These are phyloP conservation scores for Suillus plorans DNA, from an alignment of 768 basidiomycete genomes.

Conservation along the genomic window DNA sequence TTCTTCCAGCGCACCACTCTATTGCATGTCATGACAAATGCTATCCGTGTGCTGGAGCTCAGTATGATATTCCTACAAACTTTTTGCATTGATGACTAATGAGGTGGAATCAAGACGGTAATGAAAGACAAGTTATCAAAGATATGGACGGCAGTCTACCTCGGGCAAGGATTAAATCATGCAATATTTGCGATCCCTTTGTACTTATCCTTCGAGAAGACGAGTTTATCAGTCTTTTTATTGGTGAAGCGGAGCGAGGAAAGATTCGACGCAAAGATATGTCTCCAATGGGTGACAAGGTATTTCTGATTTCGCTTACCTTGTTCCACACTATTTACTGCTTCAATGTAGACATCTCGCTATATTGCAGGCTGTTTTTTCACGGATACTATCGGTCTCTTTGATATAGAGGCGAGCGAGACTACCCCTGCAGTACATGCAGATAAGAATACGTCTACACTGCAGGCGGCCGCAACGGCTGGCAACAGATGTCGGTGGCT, in stretches of 20 bases:
- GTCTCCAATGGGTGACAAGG: constrained; percentile 88
- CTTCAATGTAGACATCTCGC: constrained; percentile 50
- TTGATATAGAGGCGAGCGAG: constrained; percentile 44
- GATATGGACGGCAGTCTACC: constrained; percentile 76
- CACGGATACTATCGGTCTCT: constrained; percentile 59
- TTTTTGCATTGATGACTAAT: constrained; percentile 1
- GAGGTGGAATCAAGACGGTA: constrained; percentile 58
- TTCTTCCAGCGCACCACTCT: constrained; percentile 88
- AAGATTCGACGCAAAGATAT: constrained; percentile 85
- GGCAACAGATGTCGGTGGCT: constrained; percentile 77
- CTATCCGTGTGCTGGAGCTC: constrained; percentile 79
- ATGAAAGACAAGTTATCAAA: constrained; percentile 80
- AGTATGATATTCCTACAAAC: constrained; percentile 44
- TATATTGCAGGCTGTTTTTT: constrained; percentile 83
- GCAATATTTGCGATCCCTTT: constrained; percentile 87
- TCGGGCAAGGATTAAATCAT: constrained; percentile 73
- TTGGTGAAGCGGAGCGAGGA: constrained; percentile 76
- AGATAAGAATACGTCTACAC: constrained; percentile 50
- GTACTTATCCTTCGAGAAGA: constrained; percentile 82
- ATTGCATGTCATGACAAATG: constrained; percentile 80
- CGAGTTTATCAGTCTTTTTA: constrained; percentile 81
- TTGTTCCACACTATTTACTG: background rate
- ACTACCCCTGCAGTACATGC: constrained; percentile 30
- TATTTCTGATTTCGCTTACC: constrained; percentile 25
- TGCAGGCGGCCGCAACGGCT: constrained; percentile 66